Conservation (phyloP, 2,329 filamentous ascomycete species). For the Xylaria sp. region DNA sequence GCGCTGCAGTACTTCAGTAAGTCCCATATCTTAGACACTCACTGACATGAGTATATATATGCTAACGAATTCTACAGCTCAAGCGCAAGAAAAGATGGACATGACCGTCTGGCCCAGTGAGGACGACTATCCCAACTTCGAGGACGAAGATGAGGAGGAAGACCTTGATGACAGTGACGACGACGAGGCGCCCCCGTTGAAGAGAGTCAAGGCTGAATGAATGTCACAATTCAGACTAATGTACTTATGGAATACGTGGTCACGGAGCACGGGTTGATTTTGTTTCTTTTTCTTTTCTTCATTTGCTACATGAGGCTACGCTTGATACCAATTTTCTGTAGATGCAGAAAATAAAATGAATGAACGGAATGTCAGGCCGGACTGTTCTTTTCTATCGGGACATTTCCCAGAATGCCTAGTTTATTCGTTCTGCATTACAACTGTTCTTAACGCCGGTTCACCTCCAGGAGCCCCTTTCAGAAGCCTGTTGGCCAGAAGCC, state of each 20-base stretch:
- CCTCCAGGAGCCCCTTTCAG: too few species aligned
- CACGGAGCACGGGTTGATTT: neutral
- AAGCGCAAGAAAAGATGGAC: constrained; percentile 65
- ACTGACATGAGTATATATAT: neutral
- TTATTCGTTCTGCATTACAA: too few species aligned
- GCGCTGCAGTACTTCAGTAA: constrained; percentile 89
- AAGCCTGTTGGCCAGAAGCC: too few species aligned
- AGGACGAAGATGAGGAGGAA: constrained; percentile 38
- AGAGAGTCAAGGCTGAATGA: constrained; percentile 38
- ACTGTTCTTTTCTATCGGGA: too few species aligned
- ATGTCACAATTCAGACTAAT: neutral
- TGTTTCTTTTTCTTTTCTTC: neutral
- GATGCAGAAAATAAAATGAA: too few species aligned
- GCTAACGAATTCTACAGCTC: constrained; percentile 45
- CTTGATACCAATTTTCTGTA: constrained; percentile 14
- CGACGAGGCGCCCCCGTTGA: constrained; percentile 44
- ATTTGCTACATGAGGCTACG: neutral
- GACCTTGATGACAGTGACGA: constrained; percentile 48
- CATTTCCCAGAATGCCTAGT: too few species aligned
- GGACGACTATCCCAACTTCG: constrained; percentile 51
- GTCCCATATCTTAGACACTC: constrained; percentile 33
- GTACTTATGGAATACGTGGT: neutral
- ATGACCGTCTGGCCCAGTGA: constrained; percentile 46
- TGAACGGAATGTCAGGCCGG: too few species aligned
- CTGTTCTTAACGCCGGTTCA: too few species aligned